Base-by-base conservation (phyloP, 768 basidiomycete genomes). In the Pulveroboletus sp. region DNA sequence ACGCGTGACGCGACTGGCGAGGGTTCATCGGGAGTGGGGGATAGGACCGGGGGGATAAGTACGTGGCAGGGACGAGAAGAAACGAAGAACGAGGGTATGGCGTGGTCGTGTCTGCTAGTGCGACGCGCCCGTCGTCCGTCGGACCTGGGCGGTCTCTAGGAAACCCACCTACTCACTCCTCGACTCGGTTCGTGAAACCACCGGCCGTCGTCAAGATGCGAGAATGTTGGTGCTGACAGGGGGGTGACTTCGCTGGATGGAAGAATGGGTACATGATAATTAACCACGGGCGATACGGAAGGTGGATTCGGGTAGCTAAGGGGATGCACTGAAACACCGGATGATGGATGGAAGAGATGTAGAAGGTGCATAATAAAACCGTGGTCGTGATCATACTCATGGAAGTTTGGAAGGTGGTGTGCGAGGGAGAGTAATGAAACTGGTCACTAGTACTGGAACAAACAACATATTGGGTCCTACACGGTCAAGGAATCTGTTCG, bases 221-320 rank as follows among this genome's bases (percentile, higher is more conserved):
- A n/a, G n/a, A n/a, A 33, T 33, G 12, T 33, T n/a, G n/a, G 10
- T 6, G 3, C 1, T 36, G 35, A n/a, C 4, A 36, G 2, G n/a
- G 3, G 35, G 35, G 33, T 35, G 38, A 26, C 18, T 47, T 38
- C 3, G 32, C 17, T 35, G 30, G 21, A 6, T 18, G 6, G 40
- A 39, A 35, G 31, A 39, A 47, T 14, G 30, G 28, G 44, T 56
- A 62, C 61, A 60, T 41, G 33, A 40, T 47, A 48, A 51, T 52
- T 53, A 47, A 50, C 30, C 46, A 51, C 49, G 11, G 38, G 30
- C 46, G 11, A 53, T 61, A 63, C 61, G 57, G 28, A 30, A 21
- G 24, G 39, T 41, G 36, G 7, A 26, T 17, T 44, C 24, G 17
- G 31, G 36, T 44, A 31, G 39, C 38, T 37, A 33, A 38, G 35